Base-by-base conservation (phyloP, 495 filamentous ascomycete genomes). In the Corynascus novoguineensis region DNA sequence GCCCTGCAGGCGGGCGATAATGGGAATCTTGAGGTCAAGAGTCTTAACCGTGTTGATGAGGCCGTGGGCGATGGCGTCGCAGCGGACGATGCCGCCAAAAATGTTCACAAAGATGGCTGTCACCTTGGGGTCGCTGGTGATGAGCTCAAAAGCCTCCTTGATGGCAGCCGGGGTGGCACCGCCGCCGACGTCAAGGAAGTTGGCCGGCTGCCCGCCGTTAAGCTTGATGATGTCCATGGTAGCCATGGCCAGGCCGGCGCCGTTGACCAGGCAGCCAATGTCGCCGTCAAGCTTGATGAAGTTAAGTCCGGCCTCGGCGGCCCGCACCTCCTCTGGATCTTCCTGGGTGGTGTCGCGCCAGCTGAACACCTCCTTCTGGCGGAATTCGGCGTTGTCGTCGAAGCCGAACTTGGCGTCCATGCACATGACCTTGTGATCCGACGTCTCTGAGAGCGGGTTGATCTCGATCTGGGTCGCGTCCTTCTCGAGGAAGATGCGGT, bases 171-270 rank as follows among this genome's bases (percentile, higher is more conserved):
- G 90, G 53, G 93, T 98, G 59, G 93, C 93, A 78, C 93, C 93
- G 71, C 93, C 93, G 62, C 93, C 93, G 60, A 97, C 95, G 70
- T 98, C 93, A 57, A 98, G 81, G 86, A 98, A 98, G 82, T 98
- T 98, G 57, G 93, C 93, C 51, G 93, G 93, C 67, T 81, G 80
- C 50, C 93, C 93, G 67, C 93, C 93, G 78, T 98, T 98, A 27
- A 98, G 84, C 82, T 98, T 98, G 82, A 98, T 98, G 76, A 98
- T 97, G 75, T 98, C 93, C 93, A 98, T 98, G 64, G 93, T 98
- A 53, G 93, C 93, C 93, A 98, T 98, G 70, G 93, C 93, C 56
- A 98, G 87, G 78, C 93, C 93, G 62, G 93, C 93, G 72, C 93
- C 93, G 75, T 98, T 98, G 77, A 98, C 93, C 71, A 98, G 80